phyloP scores from a whole-genome alignment of 2,329 filamentous ascomycete genomes.

The Diaporthe nobilis region DNA sequence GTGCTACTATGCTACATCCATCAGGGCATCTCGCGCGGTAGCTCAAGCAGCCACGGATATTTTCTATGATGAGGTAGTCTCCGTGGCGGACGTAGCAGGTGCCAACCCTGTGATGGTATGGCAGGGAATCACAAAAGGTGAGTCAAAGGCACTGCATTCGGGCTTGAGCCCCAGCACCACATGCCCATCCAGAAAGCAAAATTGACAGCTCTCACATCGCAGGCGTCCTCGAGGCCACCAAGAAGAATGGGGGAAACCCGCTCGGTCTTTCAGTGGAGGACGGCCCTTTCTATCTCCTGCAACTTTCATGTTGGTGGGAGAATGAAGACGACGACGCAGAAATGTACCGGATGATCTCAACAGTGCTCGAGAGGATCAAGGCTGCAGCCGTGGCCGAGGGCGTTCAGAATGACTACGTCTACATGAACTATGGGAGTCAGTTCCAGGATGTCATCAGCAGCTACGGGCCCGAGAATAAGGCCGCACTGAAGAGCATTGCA shows the following conservation, averaged over 20 bases:
- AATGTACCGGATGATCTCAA: slow-evolving; percentile 43
- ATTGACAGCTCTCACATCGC: background rate
- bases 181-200: no score
- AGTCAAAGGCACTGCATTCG: background rate
- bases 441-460: slow-evolving; percentile 55
- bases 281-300: slow-evolving; percentile 45
- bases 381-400: slow-evolving; percentile 41
- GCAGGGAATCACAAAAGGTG: slow-evolving; percentile 58
- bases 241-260: slow-evolving; percentile 56
- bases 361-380: slow-evolving; percentile 43
- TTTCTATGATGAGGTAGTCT: slow-evolving; percentile 36
- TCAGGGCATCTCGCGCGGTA: slow-evolving; percentile 44
- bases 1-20: slow-evolving; percentile 44
- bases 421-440: slow-evolving; percentile 60
- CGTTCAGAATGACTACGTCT: slow-evolving; percentile 47
- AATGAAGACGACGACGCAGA: slow-evolving; percentile 42
- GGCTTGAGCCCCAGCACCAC: accelerated
- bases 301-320: slow-evolving; percentile 45
- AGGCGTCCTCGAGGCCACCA: slow-evolving; percentile 51
- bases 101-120: slow-evolving; percentile 50
- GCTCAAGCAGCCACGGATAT: slow-evolving; percentile 41
- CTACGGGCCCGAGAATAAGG: slow-evolving; percentile 56
- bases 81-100: slow-evolving; percentile 43
- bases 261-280: slow-evolving; percentile 51
- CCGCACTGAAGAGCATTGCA: slow-evolving; percentile 48